A percentile compares a stretch with the other conserved stretches of the same genome.
phyloP scores from a whole-genome alignment of 495 filamentous ascomycete genomes.

The Lasiosphaeria ovina region DNA sequence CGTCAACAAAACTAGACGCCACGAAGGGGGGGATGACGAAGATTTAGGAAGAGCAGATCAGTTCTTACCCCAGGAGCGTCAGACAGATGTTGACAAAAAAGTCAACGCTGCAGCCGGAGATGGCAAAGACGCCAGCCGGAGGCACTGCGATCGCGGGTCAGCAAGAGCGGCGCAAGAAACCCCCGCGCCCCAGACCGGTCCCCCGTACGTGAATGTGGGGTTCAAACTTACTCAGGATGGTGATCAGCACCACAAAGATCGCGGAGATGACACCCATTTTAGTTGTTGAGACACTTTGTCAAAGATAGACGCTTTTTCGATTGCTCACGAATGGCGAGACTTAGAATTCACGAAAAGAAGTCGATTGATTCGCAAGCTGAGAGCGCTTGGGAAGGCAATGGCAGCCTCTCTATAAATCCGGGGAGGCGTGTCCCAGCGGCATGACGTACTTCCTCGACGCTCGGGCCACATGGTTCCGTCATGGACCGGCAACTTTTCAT shows the following conservation, averaged over 20 bases:
- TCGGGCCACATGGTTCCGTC: too few species aligned
- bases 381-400: too few species aligned
- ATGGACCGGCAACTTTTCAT: too few species aligned
- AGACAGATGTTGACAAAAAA: conserved; percentile 86
- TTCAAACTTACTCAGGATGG: conserved; percentile 49
- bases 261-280: conserved; percentile 55
- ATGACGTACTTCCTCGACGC: too few species aligned
- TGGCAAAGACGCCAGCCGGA: conserved; percentile 39
- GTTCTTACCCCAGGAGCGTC: conserved; percentile 56
- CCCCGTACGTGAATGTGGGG: background rate
- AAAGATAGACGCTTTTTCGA: too few species aligned
- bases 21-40: background rate
- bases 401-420: too few species aligned
- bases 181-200: too few species aligned
- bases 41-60: background rate
- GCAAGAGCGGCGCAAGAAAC: too few species aligned
- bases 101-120: conserved; percentile 66
- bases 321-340: too few species aligned
- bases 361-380: too few species aligned
- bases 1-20: background rate
- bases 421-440: too few species aligned
- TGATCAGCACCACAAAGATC: conserved; percentile 56
- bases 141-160: conserved; percentile 32
- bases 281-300: background rate
- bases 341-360: too few species aligned